phyloP scores from a whole-genome alignment of 257 asterid genomes.

The Penstemon davidsonii region DNA sequence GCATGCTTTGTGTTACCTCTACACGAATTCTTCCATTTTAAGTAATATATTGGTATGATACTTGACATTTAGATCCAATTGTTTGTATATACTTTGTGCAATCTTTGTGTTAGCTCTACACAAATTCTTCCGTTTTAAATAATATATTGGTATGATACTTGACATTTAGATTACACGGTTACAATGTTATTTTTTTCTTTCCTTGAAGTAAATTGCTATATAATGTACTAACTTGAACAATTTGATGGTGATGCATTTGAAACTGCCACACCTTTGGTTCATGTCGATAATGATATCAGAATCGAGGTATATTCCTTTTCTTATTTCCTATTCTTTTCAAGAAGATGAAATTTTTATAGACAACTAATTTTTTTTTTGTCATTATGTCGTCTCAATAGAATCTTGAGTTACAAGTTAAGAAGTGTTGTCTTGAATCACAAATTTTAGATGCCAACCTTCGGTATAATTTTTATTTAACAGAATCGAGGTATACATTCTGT shows the following conservation, averaged over 20 bases:
- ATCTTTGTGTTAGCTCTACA: too few species aligned
- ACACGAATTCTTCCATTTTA: too few species aligned
- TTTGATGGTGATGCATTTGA: slow-evolving; percentile 21
- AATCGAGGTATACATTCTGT: neutral
- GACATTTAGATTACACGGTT: slow-evolving; percentile 3
- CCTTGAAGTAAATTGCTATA: neutral
- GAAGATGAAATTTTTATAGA: too few species aligned
- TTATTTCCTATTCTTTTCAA: neutral
- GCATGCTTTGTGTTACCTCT: too few species aligned
- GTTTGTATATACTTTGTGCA: too few species aligned
- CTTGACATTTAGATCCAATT: too few species aligned
- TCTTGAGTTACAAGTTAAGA: slow-evolving; percentile 51
- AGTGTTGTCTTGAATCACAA: slow-evolving; percentile 40
- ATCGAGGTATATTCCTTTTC: slow-evolving; percentile 39
- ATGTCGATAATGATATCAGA: slow-evolving; percentile 27
- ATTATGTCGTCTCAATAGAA: slow-evolving; percentile 36
- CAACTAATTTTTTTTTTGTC: neutral
- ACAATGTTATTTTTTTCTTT: neutral
- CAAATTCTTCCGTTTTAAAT: too few species aligned
- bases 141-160: too few species aligned
- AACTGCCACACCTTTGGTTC: neutral
- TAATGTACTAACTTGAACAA: slow-evolving; percentile 23
- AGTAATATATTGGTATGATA: too few species aligned
- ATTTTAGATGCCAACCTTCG: slow-evolving; percentile 50
- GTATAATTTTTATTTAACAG: slow-evolving; percentile 26